Percentiles rank a stretch among this genome's conserved stretches.
Conservation (phyloP, 140 eudicot genomes). For the Cichorium intybus region DNA sequence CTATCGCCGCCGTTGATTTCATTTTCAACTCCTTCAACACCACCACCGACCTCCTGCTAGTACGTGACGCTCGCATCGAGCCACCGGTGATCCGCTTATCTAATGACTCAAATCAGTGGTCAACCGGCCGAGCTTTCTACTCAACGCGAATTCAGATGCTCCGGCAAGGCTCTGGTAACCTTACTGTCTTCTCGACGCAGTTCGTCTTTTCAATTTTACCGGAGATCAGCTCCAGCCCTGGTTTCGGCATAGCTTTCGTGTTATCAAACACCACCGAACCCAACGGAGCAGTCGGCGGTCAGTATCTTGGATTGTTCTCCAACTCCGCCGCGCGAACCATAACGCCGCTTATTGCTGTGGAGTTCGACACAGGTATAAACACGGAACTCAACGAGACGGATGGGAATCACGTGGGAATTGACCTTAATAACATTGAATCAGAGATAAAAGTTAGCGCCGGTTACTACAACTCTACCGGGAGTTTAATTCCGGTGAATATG, state of each 20-base stretch:
- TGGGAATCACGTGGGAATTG: conserved; percentile 64
- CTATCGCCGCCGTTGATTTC: conserved; percentile 55
- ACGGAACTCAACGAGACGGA: conserved; percentile 54
- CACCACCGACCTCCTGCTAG: conserved; percentile 36
- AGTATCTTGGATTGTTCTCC: conserved; percentile 62
- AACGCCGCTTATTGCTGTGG: conserved; percentile 59
- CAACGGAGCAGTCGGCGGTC: conserved; percentile 47
- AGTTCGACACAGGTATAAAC: conserved; percentile 68
- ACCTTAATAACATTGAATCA: conserved; percentile 50
- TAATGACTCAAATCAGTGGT: conserved; percentile 54
- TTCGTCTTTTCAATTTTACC: conserved; percentile 67
- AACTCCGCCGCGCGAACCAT: conserved; percentile 7
- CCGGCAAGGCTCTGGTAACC: conserved; percentile 15
- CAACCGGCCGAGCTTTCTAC: conserved; percentile 64
- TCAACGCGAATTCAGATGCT: conserved; percentile 30
- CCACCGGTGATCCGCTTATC: conserved; percentile 62
- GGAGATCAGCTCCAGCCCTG: conserved; percentile 48
- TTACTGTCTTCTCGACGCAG: conserved; percentile 59
- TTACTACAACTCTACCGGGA: conserved; percentile 32
- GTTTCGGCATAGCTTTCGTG: conserved; percentile 66
- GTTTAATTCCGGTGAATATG: conserved; percentile 44
- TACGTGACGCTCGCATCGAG: conserved; percentile 59
- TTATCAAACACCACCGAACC: conserved; percentile 48
- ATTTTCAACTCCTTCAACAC: conserved; percentile 55
- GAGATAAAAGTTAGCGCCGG: conserved; percentile 37